A percentile compares a stretch with the other conserved stretches of the same genome.
phyloP scores from a whole-genome alignment of 2,329 filamentous ascomycete species.

The Cylindrodendrum hubeiense region DNA sequence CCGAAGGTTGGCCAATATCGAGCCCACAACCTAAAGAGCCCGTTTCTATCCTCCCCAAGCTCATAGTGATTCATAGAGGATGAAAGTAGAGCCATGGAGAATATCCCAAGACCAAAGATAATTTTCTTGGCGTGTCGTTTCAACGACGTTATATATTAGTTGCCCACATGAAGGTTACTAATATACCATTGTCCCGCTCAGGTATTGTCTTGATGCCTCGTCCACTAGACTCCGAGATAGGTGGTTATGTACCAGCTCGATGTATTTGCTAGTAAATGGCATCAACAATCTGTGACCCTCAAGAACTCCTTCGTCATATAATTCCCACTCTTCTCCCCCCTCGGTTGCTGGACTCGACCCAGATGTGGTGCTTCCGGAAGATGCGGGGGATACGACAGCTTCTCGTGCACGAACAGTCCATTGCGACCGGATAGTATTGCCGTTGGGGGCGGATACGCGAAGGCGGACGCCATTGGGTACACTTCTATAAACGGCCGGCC shows the following conservation, averaged over 20 bases:
- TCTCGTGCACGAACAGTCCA: slow-evolving; percentile 10
- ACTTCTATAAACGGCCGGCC: slow-evolving; percentile 9
- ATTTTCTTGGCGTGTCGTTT: too few species aligned
- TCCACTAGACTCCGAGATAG: slow-evolving; percentile 6
- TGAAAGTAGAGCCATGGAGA: too few species aligned
- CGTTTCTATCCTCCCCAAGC: too few species aligned
- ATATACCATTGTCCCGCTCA: background rate
- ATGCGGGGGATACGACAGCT: background rate
- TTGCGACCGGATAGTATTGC: slow-evolving; percentile 12
- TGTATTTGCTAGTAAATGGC: slow-evolving; percentile 13
- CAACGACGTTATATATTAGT: too few species aligned
- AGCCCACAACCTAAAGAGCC: too few species aligned
- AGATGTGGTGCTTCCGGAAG: background rate
- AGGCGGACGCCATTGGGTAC: slow-evolving; percentile 16
- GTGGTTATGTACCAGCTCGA: slow-evolving; percentile 13
- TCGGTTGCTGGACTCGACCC: background rate
- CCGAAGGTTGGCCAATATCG: too few species aligned
- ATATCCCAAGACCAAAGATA: too few species aligned
- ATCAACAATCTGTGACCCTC: slow-evolving; percentile 9
- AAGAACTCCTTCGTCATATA: slow-evolving; percentile 5
- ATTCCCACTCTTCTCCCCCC: slow-evolving; percentile 9
- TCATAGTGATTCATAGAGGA: too few species aligned
- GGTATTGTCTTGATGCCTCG: background rate
- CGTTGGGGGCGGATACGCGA: slow-evolving; percentile 18
- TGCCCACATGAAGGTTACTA: too few species aligned